Evolutionary conservation across 208 protist species (phyloP), one percentile per base, ranked within the genome.

Genomic region (Acanthamoeba royreba): DNA sequence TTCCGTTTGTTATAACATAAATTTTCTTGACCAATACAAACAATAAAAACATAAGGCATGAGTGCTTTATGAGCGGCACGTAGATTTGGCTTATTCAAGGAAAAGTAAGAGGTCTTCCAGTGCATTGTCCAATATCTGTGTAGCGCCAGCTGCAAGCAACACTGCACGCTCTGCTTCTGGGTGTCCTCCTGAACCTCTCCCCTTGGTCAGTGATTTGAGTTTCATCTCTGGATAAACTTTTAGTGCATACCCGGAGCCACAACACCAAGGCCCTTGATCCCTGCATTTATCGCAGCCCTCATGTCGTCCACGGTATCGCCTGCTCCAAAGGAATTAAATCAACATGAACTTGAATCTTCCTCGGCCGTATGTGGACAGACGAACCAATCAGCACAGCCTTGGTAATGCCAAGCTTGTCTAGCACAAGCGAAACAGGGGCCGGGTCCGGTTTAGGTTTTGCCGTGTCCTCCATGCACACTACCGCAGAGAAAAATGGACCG

Each of bases 291-390:
- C 5, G 79, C 79, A 13, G 79, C 79, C 25, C 46, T n/a, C 7
- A 87, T 61, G 47, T 87, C 79, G 79, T 87, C 79, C 28, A 87
- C 79, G 28, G 79, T 87, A 28, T 87, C 79, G 47, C 79, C 74
- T 77, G 66, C 0, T 42, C n/a, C 35, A 15, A 11, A n/a, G n/a
- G n/a, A n/a, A n/a, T n/a, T 72, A 9, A 38, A 35, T 42, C n/a
- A n/a, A 19, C 31, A 35, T 22, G 13, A 35, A 72, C 0, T 22
- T 31, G 7, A 7, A 28, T 7, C 0, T 35, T 63, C 55, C n/a
- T 7, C 33, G 7, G 55, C n/a, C 15, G 2, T 5, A 0, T 15
- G 52, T 1, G 66, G 11, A 17, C 0, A 45, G 7, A 0, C n/a
- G 35, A 9, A 77, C 66, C 69, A 42, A 81, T 81, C 25, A 81